Conservation (phyloP, 176 grass and related monocot genomes). For the Stipa capillata region DNA sequence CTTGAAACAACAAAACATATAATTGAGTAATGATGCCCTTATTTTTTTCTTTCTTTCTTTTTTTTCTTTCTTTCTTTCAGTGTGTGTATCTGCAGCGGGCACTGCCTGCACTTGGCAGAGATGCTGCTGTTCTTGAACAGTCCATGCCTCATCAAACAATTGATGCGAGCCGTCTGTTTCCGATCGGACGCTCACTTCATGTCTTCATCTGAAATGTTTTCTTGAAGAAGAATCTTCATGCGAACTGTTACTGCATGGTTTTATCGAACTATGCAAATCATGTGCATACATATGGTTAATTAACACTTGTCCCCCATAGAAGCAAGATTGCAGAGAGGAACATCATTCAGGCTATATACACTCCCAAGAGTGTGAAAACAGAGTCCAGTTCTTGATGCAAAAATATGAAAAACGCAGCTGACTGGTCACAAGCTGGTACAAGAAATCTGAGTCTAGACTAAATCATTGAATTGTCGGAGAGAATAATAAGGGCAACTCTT, state of each 20-base stretch:
- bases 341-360: neutral
- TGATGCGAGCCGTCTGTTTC: neutral
- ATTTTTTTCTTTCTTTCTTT: neutral
- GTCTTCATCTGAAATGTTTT: neutral
- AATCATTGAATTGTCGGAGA: neutral
- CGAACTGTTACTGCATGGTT: neutral
- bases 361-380: neutral
- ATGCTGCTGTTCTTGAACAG: neutral
- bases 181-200: neutral
- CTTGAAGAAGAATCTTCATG: neutral
- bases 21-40: slow-evolving; percentile 39
- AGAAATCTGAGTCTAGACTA: neutral
- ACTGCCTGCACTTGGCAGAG: neutral
- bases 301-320: neutral
- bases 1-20: neutral
- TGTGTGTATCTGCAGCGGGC: neutral
- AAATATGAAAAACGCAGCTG: neutral
- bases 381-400: neutral
- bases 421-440: neutral
- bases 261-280: neutral
- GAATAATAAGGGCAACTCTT: neutral
- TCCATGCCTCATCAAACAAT: neutral
- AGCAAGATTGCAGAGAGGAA: neutral
- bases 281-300: neutral
- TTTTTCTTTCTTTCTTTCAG: neutral